Percentiles rank a stretch among this genome's conserved stretches.
These are phyloP conservation scores for Larix sibirica DNA, from an alignment of 83 land plant species.

Conservation along the genomic window DNA sequence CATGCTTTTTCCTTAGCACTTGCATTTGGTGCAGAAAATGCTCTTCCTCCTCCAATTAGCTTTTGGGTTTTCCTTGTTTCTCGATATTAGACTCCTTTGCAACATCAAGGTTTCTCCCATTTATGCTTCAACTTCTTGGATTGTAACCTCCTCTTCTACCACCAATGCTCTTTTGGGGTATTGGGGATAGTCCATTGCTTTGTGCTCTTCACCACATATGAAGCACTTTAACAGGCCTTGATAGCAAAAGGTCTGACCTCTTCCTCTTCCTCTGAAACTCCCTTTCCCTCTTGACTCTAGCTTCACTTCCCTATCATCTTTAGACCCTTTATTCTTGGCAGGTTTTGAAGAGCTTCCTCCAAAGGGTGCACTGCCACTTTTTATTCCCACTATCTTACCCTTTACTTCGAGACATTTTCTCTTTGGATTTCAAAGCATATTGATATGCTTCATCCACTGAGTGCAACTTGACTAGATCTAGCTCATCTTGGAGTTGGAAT, in stretches of 20 bases:
- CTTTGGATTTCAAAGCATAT: not conserved
- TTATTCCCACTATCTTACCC: too few species aligned
- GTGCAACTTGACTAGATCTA: not conserved
- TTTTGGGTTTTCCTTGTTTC: not conserved
- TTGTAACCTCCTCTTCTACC: not conserved
- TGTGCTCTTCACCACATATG: not conserved
- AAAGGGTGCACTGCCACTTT: too few species aligned
- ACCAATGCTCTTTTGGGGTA: not conserved
- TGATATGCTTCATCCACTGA: not conserved
- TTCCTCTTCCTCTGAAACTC: not conserved
- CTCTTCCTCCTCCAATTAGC: not conserved
- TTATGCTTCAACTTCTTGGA: not conserved
- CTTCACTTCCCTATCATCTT: not conserved
- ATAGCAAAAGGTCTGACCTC: not conserved
- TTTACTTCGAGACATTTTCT: not conserved
- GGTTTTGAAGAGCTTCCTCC: too few species aligned
- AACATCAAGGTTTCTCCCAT: too few species aligned
- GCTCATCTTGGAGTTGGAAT: not conserved
- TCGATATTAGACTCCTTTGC: not conserved
- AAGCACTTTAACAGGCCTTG: not conserved
- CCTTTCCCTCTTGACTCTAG: not conserved
- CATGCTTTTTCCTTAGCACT: not conserved
- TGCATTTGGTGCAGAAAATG: not conserved
- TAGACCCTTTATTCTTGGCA: too few species aligned
- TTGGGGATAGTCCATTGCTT: not conserved